Percentiles rank a stretch among this genome's conserved stretches.
These are phyloP conservation scores for Linnemannia schmuckeri DNA, from an alignment of 192 early-diverging fungal genomes.

Conservation along the genomic window DNA sequence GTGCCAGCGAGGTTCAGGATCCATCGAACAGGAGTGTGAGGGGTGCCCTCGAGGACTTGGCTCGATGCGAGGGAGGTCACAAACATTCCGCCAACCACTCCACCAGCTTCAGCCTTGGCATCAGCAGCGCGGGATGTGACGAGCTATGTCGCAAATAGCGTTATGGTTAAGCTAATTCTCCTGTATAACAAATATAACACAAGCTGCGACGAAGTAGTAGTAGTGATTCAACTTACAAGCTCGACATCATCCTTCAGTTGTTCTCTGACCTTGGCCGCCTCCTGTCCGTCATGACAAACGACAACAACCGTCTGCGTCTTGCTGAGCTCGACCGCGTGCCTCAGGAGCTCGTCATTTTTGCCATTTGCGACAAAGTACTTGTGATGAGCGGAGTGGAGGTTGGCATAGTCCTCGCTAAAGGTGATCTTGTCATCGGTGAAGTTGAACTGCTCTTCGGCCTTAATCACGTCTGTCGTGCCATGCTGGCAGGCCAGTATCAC, in stretches of 20 bases:
- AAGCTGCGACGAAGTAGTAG: background rate
- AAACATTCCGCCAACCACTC: constrained; percentile 12
- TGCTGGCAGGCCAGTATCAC: constrained; percentile 24
- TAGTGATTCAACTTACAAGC: constrained; percentile 4
- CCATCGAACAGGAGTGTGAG: constrained; percentile 15
- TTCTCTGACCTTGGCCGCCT: constrained; percentile 3
- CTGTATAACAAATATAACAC: background rate
- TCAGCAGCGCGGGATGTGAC: background rate
- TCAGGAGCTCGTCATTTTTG: background rate
- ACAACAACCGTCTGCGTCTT: constrained; percentile 22
- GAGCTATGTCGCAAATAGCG: background rate
- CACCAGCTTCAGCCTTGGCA: background rate
- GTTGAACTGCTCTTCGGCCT: constrained; percentile 2
- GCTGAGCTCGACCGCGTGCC: constrained; percentile 17
- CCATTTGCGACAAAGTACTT: constrained; percentile 7
- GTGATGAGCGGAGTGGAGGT: constrained; percentile 10
- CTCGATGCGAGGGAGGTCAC: constrained; percentile 2
- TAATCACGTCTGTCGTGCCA: constrained; percentile 26
- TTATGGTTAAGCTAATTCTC: background rate
- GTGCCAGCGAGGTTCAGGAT: constrained; percentile 25
- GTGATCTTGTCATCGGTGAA: constrained; percentile 4
- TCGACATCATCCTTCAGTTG: constrained; percentile 5
- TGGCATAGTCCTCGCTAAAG: constrained; percentile 28
- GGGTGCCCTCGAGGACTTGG: background rate
- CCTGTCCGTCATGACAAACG: constrained; percentile 18